Evolutionary conservation across 2,329 filamentous ascomycete species (phyloP).

Genomic region (Teratosphaeria destructans): DNA sequence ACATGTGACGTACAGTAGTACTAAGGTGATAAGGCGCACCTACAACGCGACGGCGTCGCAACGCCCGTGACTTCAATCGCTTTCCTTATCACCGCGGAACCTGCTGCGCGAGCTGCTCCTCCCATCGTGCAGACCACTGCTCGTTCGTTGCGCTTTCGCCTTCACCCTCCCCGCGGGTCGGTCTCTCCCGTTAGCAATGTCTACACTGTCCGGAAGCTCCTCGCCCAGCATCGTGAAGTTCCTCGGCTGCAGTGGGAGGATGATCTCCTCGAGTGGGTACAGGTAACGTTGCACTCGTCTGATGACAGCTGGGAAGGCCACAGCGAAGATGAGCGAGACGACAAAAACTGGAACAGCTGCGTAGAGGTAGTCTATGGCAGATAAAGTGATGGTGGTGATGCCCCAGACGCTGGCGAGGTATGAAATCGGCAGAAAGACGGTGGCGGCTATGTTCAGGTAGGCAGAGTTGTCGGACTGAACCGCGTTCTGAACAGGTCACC

Average conservation of each 20-base stretch:
- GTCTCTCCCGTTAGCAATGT: constrained; percentile 3
- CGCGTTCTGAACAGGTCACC: constrained; percentile 24
- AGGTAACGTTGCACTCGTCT: constrained; percentile 16
- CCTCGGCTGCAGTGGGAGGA: constrained; percentile 14
- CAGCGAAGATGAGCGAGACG: constrained; percentile 18
- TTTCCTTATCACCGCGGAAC: constrained; percentile 4
- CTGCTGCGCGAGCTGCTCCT: constrained; percentile 7
- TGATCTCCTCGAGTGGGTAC: constrained; percentile 18
- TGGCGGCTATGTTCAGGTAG: constrained; percentile 26
- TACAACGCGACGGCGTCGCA: not conserved
- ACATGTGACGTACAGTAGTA: no score
- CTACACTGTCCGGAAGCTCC: constrained; percentile 23
- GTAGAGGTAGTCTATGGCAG: constrained; percentile 24
- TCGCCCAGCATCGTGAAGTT: constrained; percentile 27
- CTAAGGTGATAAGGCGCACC: no score
- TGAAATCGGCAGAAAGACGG: constrained; percentile 26
- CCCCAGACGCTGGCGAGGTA: constrained; percentile 27
- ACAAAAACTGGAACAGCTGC: constrained; percentile 24
- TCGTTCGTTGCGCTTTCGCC: constrained; percentile 4
- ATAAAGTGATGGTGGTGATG: constrained; percentile 24
- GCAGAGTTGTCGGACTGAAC: constrained; percentile 25
- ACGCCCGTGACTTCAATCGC: not conserved
- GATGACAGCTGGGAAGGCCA: constrained; percentile 19
- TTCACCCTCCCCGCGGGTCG: constrained; percentile 3
- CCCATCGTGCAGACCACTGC: not conserved